A percentile compares a stretch with the other conserved stretches of the same genome.
Conservation (phyloP, 208 protist genomes). For the Crithidia sp. region DNA sequence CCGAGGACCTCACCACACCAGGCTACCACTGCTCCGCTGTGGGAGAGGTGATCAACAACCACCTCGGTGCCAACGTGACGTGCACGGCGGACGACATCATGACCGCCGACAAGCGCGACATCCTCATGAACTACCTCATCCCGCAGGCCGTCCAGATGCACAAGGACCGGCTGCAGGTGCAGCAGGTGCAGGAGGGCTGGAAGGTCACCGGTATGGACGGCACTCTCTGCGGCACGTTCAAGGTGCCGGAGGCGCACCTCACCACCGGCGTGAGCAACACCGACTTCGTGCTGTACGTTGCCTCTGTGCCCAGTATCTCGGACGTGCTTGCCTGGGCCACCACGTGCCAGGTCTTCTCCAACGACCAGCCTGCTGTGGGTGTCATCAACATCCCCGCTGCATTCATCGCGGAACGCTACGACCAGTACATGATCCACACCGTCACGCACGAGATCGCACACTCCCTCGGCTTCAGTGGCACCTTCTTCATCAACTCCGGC, state of each 20-base stretch:
- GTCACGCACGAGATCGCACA: conserved; percentile 86
- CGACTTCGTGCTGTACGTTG: conserved; percentile 81
- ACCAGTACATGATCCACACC: conserved; percentile 19
- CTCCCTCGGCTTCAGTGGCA: conserved; percentile 69
- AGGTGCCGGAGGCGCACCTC: conserved; percentile 32
- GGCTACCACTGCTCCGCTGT: conserved; percentile 44
- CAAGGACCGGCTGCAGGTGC: conserved; percentile 51
- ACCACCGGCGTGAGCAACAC: conserved; percentile 38
- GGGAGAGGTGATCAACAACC: conserved; percentile 27
- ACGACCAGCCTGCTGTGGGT: conserved; percentile 41
- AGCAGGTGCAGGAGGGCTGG: conserved; percentile 19
- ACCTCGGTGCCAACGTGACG: conserved; percentile 15
- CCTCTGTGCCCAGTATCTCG: conserved; percentile 31
- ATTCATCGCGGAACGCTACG: conserved; percentile 18
- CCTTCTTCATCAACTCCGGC: conserved; percentile 8
- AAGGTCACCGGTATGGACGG: conserved; percentile 15
- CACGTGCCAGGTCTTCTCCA: conserved; percentile 35
- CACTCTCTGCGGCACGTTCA: conserved; percentile 3
- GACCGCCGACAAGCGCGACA: conserved; percentile 36
- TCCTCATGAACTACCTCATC: conserved; percentile 41
- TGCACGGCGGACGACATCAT: conserved; percentile 43
- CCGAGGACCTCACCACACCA: conserved; percentile 39
- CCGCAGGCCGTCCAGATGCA: conserved; percentile 56
- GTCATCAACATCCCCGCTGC: conserved; percentile 55
- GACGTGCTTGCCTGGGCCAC: conserved; percentile 44